Evolutionary conservation across 257 asterid species (phyloP), one percentile per base, ranked within the genome.

Genomic region (Forsythia viridissima): DNA sequence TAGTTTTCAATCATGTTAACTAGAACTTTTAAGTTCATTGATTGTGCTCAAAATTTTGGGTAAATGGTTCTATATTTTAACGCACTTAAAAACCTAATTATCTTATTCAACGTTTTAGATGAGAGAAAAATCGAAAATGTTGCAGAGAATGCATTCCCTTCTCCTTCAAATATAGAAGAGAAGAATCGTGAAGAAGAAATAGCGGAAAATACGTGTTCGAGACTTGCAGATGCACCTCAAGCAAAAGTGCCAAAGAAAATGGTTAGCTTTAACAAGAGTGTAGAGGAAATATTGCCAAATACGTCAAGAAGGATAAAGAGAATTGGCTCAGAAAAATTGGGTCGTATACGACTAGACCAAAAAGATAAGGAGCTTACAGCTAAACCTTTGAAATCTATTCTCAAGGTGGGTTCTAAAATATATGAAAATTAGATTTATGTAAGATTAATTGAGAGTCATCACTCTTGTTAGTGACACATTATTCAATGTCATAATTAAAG

Each of bases 211-310:
- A 7, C n/a, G 30, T 2, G 9, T 57, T 24, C 13, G 38, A 46
- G n/a, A 3, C 40, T 51, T 46, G 34, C 20, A 3, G 7, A 57
- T 11, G 16, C 0, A 41, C n/a, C 78, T 34, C 71, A 68, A 70
- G 40, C 30, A 21, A 84, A 40, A 80, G 76, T 78, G 61, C 84
- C 84, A 0, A 80, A 80, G 82, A 80, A 84, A 77, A 80, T 75
- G 87, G 87, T 84, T 51, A 84, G 84, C 65, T 80, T 74, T 74
- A 74, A 80, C 71, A 81, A 80, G 20, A 66, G 74, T 37, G 75
- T 74, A 51, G 87, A 79, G 75, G 82, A 84, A 59, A 77, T 84
- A 71, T 11, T 43, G 70, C 67, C 78, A 8, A 41, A 2, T 24
- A 77, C 36, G 59, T 61, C 5, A 41, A 42, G 9, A 77, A 80